Evolutionary conservation across 2,329 filamentous ascomycete species (phyloP).

Genomic region (Tolypocladium ophioglossoides): DNA sequence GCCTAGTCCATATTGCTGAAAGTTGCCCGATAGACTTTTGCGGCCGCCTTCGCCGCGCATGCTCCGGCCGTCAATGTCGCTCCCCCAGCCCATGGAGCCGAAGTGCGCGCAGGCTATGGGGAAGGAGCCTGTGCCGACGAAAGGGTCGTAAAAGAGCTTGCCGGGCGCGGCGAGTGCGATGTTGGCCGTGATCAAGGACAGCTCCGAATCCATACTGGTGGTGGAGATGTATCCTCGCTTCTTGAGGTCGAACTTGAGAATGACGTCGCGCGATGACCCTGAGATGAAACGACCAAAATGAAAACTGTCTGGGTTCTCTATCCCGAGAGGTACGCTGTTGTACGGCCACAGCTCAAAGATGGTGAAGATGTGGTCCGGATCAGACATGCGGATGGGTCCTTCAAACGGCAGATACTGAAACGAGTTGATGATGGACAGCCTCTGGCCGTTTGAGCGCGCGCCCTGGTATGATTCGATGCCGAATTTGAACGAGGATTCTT

Average conservation of each 20-base stretch:
- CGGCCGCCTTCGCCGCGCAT: constrained; percentile 60
- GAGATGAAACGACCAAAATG: constrained; percentile 66
- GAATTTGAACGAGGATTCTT: constrained; percentile 66
- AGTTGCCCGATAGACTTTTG: constrained; percentile 55
- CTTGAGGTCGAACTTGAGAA: constrained; percentile 77
- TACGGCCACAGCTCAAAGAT: constrained; percentile 74
- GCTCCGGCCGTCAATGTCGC: constrained; percentile 86
- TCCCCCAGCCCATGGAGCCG: constrained; percentile 72
- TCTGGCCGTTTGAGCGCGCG: constrained; percentile 51
- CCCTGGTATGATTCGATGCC: constrained; percentile 73
- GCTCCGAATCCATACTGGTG: constrained; percentile 93
- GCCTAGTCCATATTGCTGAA: constrained; percentile 68
- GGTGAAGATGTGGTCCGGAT: constrained; percentile 63
- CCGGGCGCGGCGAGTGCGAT: constrained; percentile 73
- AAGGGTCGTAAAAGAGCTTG: constrained; percentile 87
- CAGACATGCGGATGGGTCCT: constrained; percentile 67
- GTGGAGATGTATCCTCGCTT: constrained; percentile 90
- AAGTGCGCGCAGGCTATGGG: constrained; percentile 85
- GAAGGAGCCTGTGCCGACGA: constrained; percentile 91
- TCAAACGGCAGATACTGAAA: constrained; percentile 71
- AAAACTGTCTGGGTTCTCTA: constrained; percentile 45
- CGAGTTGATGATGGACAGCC: constrained; percentile 67
- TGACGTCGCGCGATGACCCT: constrained; percentile 53
- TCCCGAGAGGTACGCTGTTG: constrained; percentile 34
- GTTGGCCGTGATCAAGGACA: constrained; percentile 86